A percentile compares a stretch with the other conserved stretches of the same genome.
phyloP scores from a whole-genome alignment of 2,329 filamentous ascomycete genomes.

The Diplodia intermedia region DNA sequence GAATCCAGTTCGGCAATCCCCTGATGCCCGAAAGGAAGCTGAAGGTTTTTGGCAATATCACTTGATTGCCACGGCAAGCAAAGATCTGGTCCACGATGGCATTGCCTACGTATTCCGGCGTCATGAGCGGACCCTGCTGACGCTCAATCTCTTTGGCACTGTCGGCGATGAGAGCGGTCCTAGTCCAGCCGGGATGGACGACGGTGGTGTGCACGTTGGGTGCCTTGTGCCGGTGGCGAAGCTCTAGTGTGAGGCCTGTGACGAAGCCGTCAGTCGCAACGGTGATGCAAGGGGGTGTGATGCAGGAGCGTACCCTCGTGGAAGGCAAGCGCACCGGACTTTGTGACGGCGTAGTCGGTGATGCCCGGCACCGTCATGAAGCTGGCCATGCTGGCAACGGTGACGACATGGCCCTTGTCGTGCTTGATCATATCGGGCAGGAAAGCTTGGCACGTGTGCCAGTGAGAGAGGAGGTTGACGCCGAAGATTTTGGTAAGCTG shows the following conservation, averaged over 20 bases:
- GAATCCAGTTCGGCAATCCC: slow-evolving; percentile 57
- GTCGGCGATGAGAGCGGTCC: slow-evolving; percentile 49
- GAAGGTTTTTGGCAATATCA: slow-evolving; percentile 46
- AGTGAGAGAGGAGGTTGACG: slow-evolving; percentile 49
- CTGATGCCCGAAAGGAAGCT: slow-evolving; percentile 46
- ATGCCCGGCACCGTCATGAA: slow-evolving; percentile 58
- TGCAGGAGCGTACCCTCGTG: slow-evolving; percentile 53
- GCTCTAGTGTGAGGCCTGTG: slow-evolving; percentile 47
- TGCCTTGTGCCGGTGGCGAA: slow-evolving; percentile 49
- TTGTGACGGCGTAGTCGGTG: slow-evolving; percentile 61
- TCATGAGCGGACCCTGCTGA: slow-evolving; percentile 43
- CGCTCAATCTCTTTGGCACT: slow-evolving; percentile 42
- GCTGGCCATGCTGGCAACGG: slow-evolving; percentile 61
- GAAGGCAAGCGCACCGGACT: slow-evolving; percentile 60
- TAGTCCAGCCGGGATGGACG: slow-evolving; percentile 53
- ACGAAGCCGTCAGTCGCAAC: neutral
- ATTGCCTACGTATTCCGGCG: slow-evolving; percentile 49
- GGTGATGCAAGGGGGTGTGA: neutral
- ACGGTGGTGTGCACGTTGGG: slow-evolving; percentile 52
- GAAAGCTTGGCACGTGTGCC: slow-evolving; percentile 45
- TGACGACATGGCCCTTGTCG: slow-evolving; percentile 60
- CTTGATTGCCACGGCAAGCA: slow-evolving; percentile 49
- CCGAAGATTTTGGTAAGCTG: slow-evolving; percentile 46
- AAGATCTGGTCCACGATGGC: slow-evolving; percentile 52
- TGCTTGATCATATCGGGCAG: slow-evolving; percentile 46